Evolutionary conservation across 2,329 filamentous ascomycete genomes (phyloP).

Genomic region (Incumbomyces delicatus): DNA sequence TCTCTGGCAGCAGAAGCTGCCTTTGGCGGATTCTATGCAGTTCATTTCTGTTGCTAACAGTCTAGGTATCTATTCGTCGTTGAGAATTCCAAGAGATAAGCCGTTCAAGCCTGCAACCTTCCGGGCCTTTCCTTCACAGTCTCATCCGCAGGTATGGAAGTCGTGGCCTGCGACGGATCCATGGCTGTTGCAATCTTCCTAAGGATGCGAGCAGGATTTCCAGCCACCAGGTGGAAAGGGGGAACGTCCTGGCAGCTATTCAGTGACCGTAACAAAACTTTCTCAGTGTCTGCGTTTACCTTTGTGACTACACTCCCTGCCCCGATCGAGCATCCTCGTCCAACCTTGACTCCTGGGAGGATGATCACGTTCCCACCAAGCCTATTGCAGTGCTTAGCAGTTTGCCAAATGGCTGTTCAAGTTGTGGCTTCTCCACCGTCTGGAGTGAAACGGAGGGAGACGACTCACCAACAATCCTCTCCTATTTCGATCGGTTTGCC

Average conservation of each 20-base stretch:
- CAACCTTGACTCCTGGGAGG: slow-evolving; percentile 68
- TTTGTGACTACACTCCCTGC: slow-evolving; percentile 79
- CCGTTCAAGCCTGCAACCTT: not conserved
- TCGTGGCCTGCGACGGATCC: slow-evolving; percentile 10
- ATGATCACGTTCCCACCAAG: slow-evolving; percentile 62
- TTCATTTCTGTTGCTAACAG: too few species aligned
- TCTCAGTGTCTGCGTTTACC: slow-evolving; percentile 25
- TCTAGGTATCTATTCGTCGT: too few species aligned
- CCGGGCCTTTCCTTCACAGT: slow-evolving; percentile 6
- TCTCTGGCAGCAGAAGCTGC: too few species aligned
- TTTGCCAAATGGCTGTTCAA: too few species aligned
- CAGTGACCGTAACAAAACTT: slow-evolving; percentile 1
- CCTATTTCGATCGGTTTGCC: slow-evolving; percentile 66
- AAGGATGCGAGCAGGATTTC: slow-evolving; percentile 32
- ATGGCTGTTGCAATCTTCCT: slow-evolving; percentile 31
- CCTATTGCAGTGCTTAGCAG: too few species aligned
- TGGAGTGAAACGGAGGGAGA: too few species aligned
- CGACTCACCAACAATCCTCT: slow-evolving; percentile 60
- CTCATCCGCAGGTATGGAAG: not conserved
- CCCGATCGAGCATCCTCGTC: slow-evolving; percentile 62
- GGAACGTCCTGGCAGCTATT: slow-evolving; percentile 29
- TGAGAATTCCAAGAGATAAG: too few species aligned
- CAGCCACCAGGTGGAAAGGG: slow-evolving; percentile 32
- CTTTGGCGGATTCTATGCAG: too few species aligned
- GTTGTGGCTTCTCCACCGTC: too few species aligned